Evolutionary conservation across 371 early-diverging fungal genomes (phyloP), one percentile per base, ranked within the genome.

Genomic region (Apophysomyces elegans): DNA sequence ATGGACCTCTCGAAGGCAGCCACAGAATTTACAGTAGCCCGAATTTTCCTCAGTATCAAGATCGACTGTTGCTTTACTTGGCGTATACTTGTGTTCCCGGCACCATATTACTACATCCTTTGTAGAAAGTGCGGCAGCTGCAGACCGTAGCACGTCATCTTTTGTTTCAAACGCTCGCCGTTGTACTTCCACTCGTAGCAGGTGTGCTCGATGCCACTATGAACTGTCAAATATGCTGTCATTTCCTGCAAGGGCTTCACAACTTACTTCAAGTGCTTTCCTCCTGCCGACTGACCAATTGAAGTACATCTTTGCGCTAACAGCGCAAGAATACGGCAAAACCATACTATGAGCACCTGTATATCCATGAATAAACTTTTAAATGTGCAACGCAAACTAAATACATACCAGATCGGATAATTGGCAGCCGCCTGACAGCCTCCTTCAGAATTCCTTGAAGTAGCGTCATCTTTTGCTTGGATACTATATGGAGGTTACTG

Each of bases 91-190:
- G 41, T 79, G 62, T 38, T 68, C 61, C 9, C 70, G 66, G 32
- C 82, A 81, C 82, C 82, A 81, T 9, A 71, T 3, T 0, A 81
- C 63, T 1, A 74, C 76, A 54, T 81, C 77, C 54, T 79, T 81
- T 12, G 82, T 81, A 4, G 74, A 62, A 5, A 81, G 47, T 1
- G 73, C 62, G 8, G 71, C 69, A 7, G 69, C 73, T 9, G 78
- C 79, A 4, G 70, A 59, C 21, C 74, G 67, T 13, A 81, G 44
- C 0, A 79, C 70, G n/a, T 65, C 66, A 50, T 81, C 78, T 54
- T 63, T 70, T 0, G 63, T 72, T 44, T 75, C 78, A 56, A 60
- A 59, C 3, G 73, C 75, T 36, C 65, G 59, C 50, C 70, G 69
- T 38, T 81, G 82, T 41, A 77, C 67, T 45, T 70, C 61, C 1